A percentile compares a stretch with the other conserved stretches of the same genome.
These are phyloP conservation scores for Suhomyces guaymorum DNA, from an alignment of 1,139 yeast species.

Conservation along the genomic window DNA sequence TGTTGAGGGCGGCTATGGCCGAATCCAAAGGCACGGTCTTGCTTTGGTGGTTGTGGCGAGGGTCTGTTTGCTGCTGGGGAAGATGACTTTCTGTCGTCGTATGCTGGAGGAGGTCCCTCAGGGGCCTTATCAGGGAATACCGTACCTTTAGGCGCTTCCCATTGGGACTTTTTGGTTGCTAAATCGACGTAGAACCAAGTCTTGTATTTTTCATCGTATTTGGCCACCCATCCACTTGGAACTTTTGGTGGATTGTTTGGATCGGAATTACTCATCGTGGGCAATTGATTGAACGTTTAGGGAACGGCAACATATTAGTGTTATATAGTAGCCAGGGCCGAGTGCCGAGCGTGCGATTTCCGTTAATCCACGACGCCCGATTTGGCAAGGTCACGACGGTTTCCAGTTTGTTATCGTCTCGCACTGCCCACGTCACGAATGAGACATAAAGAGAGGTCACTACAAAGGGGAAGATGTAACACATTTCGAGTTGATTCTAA, in stretches of 20 bases:
- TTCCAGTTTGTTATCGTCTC: too few species aligned
- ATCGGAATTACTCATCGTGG: constrained; percentile 20
- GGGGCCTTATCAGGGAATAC: constrained; percentile 31
- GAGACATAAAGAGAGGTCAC: too few species aligned
- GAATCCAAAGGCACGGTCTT: constrained; percentile 17
- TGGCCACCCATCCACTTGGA: constrained; percentile 85
- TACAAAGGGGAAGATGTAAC: too few species aligned
- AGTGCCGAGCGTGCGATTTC: neutral
- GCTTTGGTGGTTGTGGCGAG: too few species aligned
- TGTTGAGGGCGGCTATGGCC: constrained; percentile 4
- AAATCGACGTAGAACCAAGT: constrained; percentile 78
- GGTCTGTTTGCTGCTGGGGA: constrained; percentile 11
- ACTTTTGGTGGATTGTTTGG: constrained; percentile 51
- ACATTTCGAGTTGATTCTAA: too few species aligned
- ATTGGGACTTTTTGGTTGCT: constrained; percentile 74
- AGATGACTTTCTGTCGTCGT: constrained; percentile 18
- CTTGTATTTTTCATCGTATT: constrained; percentile 76
- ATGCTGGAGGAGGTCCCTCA: constrained; percentile 31
- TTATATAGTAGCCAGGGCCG: neutral
- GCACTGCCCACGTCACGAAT: too few species aligned
- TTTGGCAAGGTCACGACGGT: too few species aligned
- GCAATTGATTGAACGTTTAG: too few species aligned
- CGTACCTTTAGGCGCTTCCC: constrained; percentile 82
- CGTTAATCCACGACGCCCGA: neutral
- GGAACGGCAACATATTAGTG: too few species aligned